Percentiles rank a stretch among this genome's conserved stretches.
phyloP scores from a whole-genome alignment of 2,329 filamentous ascomycete genomes.

The Elsinoe batatas region DNA sequence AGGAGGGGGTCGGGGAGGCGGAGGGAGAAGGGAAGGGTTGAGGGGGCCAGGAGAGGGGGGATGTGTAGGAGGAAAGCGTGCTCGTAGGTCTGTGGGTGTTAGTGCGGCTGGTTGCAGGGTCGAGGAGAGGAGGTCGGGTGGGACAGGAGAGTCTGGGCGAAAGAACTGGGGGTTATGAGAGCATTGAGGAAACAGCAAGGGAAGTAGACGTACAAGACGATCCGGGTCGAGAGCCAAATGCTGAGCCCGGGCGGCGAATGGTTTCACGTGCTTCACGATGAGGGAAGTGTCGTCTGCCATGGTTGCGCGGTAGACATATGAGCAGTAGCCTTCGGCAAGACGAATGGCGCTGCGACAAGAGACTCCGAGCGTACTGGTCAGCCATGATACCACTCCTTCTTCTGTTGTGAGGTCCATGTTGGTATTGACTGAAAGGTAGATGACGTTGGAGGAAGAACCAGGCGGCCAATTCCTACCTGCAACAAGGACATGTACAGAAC shows the following conservation, averaged over 20 bases:
- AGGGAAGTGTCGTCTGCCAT: background rate
- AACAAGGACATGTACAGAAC: background rate
- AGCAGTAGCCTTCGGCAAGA: background rate
- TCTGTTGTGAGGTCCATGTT: conserved; percentile 1
- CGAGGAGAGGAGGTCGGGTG: too few species aligned
- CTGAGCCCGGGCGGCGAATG: background rate
- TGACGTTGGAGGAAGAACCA: background rate
- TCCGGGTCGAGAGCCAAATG: background rate
- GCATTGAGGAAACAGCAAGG: background rate
- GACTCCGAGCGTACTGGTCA: background rate
- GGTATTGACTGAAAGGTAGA: background rate
- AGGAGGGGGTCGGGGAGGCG: background rate
- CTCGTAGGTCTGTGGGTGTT: background rate
- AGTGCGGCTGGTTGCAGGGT: background rate
- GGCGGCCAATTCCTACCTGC: background rate
- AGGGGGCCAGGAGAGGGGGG: background rate
- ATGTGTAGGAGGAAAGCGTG: background rate
- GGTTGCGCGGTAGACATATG: background rate
- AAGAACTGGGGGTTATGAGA: too few species aligned
- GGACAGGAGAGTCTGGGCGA: too few species aligned
- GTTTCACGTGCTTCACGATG: conserved; percentile 2
- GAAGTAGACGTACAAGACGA: background rate
- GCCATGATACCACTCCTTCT: background rate
- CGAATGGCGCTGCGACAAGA: background rate
- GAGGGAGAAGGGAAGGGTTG: background rate